Evolutionary conservation across 257 asterid genomes (phyloP).

Genomic region (Buddleja alternifolia): DNA sequence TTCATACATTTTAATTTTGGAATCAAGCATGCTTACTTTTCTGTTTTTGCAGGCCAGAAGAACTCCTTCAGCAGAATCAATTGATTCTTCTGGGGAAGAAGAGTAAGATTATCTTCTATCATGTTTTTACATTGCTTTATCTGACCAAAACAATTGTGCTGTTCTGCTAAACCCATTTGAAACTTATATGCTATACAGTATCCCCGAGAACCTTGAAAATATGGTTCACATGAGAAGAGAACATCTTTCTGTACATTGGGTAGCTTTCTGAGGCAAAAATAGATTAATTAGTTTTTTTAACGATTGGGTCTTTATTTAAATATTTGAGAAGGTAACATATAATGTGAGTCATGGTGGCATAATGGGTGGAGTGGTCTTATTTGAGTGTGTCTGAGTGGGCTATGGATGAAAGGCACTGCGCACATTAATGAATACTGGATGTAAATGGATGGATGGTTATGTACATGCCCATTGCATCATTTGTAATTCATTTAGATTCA

Average conservation of each 20-base stretch:
- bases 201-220: not conserved
- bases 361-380: no score
- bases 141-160: slow-evolving; percentile 10
- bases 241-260: not conserved
- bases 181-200: slow-evolving; percentile 3
- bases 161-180: not conserved
- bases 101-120: slow-evolving; percentile 66
- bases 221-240: not conserved
- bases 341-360: not conserved
- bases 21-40: slow-evolving; percentile 30
- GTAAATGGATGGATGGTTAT: no score
- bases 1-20: slow-evolving; percentile 8
- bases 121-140: slow-evolving; percentile 19
- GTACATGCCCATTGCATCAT: no score
- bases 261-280: no score
- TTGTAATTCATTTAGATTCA: no score
- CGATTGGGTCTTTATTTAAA: not conserved
- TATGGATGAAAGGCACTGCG: no score
- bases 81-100: slow-evolving; percentile 95
- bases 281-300: no score
- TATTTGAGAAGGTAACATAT: not conserved
- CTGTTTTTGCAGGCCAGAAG: slow-evolving; percentile 58
- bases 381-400: no score
- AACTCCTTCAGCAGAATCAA: slow-evolving; percentile 72
- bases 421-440: no score